These are phyloP conservation scores for Choiromyces venosus DNA, from an alignment of 495 filamentous ascomycete genomes.

Conservation along the genomic window DNA sequence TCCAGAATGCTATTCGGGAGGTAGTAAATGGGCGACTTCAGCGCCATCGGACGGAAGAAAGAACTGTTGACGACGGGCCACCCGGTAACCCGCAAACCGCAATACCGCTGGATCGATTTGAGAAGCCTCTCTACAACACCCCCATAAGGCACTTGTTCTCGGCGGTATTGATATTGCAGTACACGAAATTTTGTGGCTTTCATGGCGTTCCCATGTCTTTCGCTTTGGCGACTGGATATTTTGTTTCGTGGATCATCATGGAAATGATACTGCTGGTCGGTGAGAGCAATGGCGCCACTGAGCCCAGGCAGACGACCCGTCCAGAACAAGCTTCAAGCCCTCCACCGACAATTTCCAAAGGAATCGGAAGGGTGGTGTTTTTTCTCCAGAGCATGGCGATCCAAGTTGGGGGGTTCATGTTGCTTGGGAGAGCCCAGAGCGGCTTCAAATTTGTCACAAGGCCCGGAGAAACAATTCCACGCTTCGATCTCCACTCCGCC, in stretches of 20 bases:
- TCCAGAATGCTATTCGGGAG: not conserved
- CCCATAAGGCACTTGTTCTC: not conserved
- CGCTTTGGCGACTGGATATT: not conserved
- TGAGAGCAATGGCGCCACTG: not conserved
- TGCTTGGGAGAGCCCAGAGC: not conserved
- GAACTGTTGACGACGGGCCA: not conserved
- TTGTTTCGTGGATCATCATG: slow-evolving; percentile 4
- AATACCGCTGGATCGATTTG: not conserved
- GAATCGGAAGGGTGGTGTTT: not conserved
- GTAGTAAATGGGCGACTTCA: not conserved
- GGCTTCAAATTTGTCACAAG: not conserved
- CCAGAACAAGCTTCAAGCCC: not conserved
- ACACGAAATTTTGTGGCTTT: slow-evolving; percentile 1
- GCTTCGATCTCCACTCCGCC: not conserved
- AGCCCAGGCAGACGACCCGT: not conserved
- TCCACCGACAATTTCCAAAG: not conserved
- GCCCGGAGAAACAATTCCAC: not conserved
- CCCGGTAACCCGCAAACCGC: not conserved
- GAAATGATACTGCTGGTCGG: not conserved
- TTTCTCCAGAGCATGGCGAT: not conserved
- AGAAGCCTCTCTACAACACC: not conserved
- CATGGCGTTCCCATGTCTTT: slow-evolving; percentile 1
- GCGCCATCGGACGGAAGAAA: not conserved
- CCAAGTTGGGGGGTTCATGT: not conserved
- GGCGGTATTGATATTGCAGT: not conserved